Percentiles rank a stretch among this genome's conserved stretches.
Conservation (phyloP, 345 rosid species). For the Rhizophora mangle region DNA sequence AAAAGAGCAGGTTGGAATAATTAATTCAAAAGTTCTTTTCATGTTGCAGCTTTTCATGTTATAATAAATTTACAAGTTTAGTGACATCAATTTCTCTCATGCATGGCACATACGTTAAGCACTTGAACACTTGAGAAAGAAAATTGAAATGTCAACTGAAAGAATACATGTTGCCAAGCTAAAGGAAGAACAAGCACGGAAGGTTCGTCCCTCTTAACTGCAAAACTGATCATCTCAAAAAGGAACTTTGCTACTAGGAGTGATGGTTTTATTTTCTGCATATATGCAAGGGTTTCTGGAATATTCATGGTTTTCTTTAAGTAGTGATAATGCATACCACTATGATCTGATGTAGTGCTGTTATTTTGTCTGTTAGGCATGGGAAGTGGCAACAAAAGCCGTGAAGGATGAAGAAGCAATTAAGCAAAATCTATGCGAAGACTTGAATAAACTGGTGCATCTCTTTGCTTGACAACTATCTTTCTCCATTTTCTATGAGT, state of each 20-base stretch:
- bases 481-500: not conserved
- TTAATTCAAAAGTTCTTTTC: not conserved
- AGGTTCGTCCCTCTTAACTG: conserved; percentile 47
- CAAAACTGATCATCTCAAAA: not conserved
- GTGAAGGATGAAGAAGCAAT: conserved; percentile 71
- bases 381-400: conserved; percentile 64
- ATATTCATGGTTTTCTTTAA: not conserved
- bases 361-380: conserved; percentile 38
- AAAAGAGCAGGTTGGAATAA: conserved; percentile 70
- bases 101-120: conserved; percentile 41
- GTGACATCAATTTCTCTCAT: conserved; percentile 22
- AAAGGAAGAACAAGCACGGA: conserved; percentile 74
- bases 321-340: not conserved
- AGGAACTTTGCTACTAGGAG: not conserved
- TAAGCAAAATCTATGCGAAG: conserved; percentile 80
- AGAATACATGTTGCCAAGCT: conserved; percentile 62
- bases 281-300: not conserved
- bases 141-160: conserved; percentile 72
- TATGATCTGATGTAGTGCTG: conserved; percentile 3
- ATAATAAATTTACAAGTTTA: conserved; percentile 7
- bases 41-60: conserved; percentile 8
- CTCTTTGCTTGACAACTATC: conserved; percentile 18
- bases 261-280: conserved; percentile 2
- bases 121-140: conserved; percentile 83
- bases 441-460: conserved; percentile 68